phyloP scores from a whole-genome alignment of 192 early-diverging fungal species.

The Mortierella antarctica region DNA sequence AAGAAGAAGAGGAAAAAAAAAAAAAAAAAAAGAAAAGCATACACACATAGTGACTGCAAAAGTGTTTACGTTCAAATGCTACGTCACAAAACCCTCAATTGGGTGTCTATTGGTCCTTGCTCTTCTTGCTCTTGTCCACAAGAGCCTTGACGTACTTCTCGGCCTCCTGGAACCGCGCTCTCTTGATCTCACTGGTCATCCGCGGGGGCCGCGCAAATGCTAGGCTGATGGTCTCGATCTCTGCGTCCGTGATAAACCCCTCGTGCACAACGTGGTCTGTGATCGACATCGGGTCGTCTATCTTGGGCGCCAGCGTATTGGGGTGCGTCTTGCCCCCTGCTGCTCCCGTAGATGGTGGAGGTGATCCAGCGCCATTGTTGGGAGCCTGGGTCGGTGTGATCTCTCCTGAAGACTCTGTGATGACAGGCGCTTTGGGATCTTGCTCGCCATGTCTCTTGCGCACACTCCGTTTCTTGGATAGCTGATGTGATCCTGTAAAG shows the following conservation, averaged over 20 bases:
- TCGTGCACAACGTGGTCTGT: constrained; percentile 43
- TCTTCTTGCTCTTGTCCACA: background rate
- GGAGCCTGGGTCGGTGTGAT: background rate
- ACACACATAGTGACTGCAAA: background rate
- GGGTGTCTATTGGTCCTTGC: background rate
- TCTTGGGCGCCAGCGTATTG: constrained; percentile 6
- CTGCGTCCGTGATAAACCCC: constrained; percentile 36
- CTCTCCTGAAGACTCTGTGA: constrained; percentile 42
- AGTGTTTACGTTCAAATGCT: constrained; percentile 3
- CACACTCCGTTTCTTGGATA: constrained; percentile 33
- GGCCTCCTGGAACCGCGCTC: constrained; percentile 40
- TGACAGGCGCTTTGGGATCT: constrained; percentile 15
- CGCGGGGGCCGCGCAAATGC: constrained; percentile 2
- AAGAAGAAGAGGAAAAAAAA: constrained; percentile 1
- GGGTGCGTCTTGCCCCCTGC: constrained; percentile 5
- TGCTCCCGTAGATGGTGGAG: background rate
- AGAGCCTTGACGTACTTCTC: constrained; percentile 39
- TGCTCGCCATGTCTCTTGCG: background rate
- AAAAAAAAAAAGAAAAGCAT: background rate
- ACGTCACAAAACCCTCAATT: background rate
- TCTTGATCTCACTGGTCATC: constrained; percentile 20
- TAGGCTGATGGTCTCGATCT: constrained; percentile 26
- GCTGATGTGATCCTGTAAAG: constrained; percentile 36
- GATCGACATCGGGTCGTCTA: constrained; percentile 31
- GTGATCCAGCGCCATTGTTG: background rate